Percentiles rank a stretch among this genome's conserved stretches.
Conservation (phyloP, 2,329 filamentous ascomycete species). For the Colletotrichum simmondsii region DNA sequence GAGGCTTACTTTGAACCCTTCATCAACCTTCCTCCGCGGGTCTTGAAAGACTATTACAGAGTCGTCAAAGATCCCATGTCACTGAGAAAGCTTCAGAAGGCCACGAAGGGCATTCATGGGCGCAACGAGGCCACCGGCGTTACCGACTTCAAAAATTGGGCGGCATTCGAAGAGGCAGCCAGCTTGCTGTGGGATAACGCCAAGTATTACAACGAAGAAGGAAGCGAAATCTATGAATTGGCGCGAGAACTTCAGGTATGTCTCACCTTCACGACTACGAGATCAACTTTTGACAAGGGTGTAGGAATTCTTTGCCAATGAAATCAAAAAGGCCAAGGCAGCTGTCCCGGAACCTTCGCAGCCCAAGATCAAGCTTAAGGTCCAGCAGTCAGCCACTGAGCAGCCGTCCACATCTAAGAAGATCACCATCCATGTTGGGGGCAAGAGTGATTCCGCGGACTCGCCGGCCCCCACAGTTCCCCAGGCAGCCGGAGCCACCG, state of each 20-base stretch:
- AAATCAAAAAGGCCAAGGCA: slow-evolving; percentile 78
- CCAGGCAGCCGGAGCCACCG: slow-evolving; percentile 47
- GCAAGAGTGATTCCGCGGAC: slow-evolving; percentile 63
- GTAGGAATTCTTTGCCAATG: slow-evolving; percentile 75
- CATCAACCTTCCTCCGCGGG: slow-evolving; percentile 79
- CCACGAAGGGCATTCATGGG: slow-evolving; percentile 78
- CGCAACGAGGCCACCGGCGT: slow-evolving; percentile 71
- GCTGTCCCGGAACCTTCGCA: slow-evolving; percentile 78
- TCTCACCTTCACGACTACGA: background rate
- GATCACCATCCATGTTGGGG: slow-evolving; percentile 78
- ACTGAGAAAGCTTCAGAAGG: slow-evolving; percentile 80
- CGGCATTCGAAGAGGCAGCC: slow-evolving; percentile 81
- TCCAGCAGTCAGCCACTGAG: slow-evolving; percentile 57
- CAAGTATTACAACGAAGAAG: slow-evolving; percentile 90
- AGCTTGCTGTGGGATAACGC: slow-evolving; percentile 90
- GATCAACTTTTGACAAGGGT: slow-evolving; percentile 27
- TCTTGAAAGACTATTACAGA: slow-evolving; percentile 86
- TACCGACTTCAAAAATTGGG: slow-evolving; percentile 84
- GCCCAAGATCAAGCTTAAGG: slow-evolving; percentile 84
- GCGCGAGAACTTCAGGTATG: slow-evolving; percentile 82
- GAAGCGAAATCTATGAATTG: slow-evolving; percentile 83
- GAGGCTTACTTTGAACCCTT: slow-evolving; percentile 80
- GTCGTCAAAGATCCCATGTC: slow-evolving; percentile 85
- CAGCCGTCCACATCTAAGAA: slow-evolving; percentile 60
- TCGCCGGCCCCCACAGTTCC: slow-evolving; percentile 59